Evolutionary conservation across 805 yeast species (phyloP).

Genomic region (Metschnikowia similis): DNA sequence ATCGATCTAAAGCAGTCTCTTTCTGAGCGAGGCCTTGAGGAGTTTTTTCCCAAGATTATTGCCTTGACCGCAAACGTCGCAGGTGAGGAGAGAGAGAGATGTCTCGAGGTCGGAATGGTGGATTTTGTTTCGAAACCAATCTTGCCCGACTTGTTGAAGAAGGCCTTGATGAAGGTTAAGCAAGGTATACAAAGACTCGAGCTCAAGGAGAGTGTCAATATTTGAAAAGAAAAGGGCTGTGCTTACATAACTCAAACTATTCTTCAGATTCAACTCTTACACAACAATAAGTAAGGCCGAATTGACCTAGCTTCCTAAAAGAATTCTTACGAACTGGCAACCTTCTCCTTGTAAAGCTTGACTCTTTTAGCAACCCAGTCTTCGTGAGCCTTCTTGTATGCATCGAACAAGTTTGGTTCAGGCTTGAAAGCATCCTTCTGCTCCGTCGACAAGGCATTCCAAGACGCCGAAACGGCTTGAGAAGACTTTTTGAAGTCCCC

Average conservation of each 20-base stretch:
- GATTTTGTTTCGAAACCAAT: conserved; percentile 53
- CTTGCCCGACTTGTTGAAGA: conserved; percentile 40
- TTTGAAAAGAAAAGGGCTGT: not conserved
- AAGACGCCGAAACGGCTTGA: conserved; percentile 24
- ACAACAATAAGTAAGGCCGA: not conserved
- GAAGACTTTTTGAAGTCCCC: conserved; percentile 21
- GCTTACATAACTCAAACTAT: not conserved
- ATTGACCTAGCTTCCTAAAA: not conserved
- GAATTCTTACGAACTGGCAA: not conserved
- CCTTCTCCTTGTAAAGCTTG: conserved; percentile 13
- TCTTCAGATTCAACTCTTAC: not conserved
- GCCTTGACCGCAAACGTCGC: conserved; percentile 54
- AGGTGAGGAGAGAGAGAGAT: conserved; percentile 46
- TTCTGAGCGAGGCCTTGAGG: conserved; percentile 13
- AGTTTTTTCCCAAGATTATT: conserved; percentile 34
- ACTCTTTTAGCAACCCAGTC: conserved; percentile 31
- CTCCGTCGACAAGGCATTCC: conserved; percentile 26
- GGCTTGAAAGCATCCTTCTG: conserved; percentile 27
- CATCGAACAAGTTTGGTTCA: conserved; percentile 17
- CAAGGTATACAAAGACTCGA: not conserved
- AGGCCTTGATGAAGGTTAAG: conserved; percentile 26
- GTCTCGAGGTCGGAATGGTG: conserved; percentile 48
- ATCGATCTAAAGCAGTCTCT: conserved; percentile 34
- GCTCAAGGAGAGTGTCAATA: not conserved
- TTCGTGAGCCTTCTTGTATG: conserved; percentile 20